Base-by-base conservation (phyloP, 2,329 filamentous ascomycete genomes). In the Pestalotiopsis sp. region DNA sequence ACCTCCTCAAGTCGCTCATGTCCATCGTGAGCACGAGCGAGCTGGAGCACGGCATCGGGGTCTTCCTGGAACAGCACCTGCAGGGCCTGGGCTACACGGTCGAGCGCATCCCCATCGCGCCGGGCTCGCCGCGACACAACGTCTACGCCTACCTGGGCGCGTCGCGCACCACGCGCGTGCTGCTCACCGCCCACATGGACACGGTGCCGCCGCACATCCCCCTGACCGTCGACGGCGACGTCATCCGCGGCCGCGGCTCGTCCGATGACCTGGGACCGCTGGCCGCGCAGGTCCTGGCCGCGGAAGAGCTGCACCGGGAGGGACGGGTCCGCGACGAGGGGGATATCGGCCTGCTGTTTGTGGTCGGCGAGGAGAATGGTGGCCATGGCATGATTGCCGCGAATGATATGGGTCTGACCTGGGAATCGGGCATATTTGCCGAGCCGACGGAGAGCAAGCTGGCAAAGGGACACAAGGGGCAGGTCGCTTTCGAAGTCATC, bases 341-440 rank as follows among this genome's bases (percentile, higher is more conserved):
- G 1, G 78, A 80, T 63, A 70, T 76, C 4, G 75, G 74, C 17
- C 71, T 80, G 17, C 64, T 80, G 2, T 80, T 79, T 67, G 78
- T 80, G 2, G 84, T 88, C 0, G 86, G 85, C 17, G 86, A 88
- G 73, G 86, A 88, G 69, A 81, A 80, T 14, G 84, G 83, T 9
- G 86, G 86, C 1, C 83, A 84, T n/a, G 86, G 86, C 3, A 89
- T 88, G 86, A 79, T 83, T 39, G 84, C 83, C 62, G 85, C 85
- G 7, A 84, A 84, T 65, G 74, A 79, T 17, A 78, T 84, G 70
- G 72, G 74, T 3, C 71, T 84, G 68, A 75, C 56, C 5, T 85
- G 84, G 76, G 81, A 85, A 20, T 79, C 84, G 13, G 81, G 87
- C 65, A 81, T 81, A 63, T 88, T 89, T 70, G 86, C 84, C 12